Base-by-base conservation (phyloP, 1,284 basidiomycete species). In the Trichosporon sp. region DNA sequence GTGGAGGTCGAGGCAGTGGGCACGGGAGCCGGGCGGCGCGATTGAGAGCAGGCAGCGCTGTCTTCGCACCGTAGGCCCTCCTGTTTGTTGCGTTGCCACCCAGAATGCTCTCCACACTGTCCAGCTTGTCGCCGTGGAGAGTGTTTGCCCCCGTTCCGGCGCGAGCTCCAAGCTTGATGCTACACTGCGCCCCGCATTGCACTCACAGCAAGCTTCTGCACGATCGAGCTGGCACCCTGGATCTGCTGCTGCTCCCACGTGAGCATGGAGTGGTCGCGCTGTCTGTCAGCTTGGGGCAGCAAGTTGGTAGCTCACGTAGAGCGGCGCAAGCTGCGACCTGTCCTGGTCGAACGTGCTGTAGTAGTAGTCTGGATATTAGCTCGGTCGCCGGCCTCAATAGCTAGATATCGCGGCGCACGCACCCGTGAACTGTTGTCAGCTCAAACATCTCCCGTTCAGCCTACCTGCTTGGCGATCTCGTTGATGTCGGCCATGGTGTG, bases 181-280 rank as follows among this genome's bases (percentile, higher is more conserved):
- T 7, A 37, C 5, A 37, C 35, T 10, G 8, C 35, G 6, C 35
- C 6, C 35, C 8, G 6, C 6, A 37, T 4, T 37, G 6, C 35
- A 84, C 86, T 74, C 81, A 95, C 94, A 69, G 85, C 86, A 68
- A 98, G 87, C 85, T 98, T 97, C 80, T 92, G 90, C n/a, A 88
- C 80, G 82, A 98, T 96, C 31, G 78, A 80, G 0, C 68, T 43
- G 0, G 80, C 85, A 35, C 96, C 93, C 72, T 88, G 86, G 75
- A 90, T 85, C 68, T 87, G 90, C 43, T 81, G 73, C 26, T 89
- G 88, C 86, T 99, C 96, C 85, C 90, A 99, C 10, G 91, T 90
- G 78, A 99, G 86, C 93, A 97, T 98, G 26, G 96, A 98, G 68
- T 82, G 73, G 37, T 87, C 86, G 75, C 95, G 89, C 96, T 98